phyloP scores from a whole-genome alignment of 164 flowering plant species.

The Magnolia officinalis region DNA sequence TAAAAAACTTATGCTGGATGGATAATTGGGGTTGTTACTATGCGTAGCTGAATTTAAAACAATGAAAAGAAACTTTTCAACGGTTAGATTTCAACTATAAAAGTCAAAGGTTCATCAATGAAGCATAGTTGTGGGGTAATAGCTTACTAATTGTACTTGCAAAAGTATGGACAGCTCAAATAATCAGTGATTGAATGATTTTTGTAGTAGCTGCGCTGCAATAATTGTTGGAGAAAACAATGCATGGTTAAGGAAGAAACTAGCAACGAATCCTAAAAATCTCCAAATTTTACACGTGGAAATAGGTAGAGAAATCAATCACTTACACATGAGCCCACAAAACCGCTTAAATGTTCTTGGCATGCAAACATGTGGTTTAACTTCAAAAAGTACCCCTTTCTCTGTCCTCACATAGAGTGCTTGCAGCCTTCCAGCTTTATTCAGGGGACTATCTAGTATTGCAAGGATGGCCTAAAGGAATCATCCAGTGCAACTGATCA shows the following conservation, averaged over 20 bases:
- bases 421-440: conserved; percentile 70
- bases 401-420: conserved; percentile 85
- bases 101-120: no score
- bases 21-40: no score
- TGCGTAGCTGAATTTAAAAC: no score
- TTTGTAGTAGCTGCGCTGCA: conserved; percentile 83
- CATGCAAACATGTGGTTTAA: conserved; percentile 87
- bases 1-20: no score
- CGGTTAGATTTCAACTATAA: no score
- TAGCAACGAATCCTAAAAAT: neutral
- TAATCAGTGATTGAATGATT: conserved; percentile 52
- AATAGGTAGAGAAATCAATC: neutral
- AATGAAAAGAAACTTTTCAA: no score
- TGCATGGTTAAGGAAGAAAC: neutral
- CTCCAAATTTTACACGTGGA: neutral
- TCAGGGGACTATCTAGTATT: conserved; percentile 77
- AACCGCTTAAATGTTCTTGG: conserved; percentile 91
- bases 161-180: no score
- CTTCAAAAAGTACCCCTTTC: conserved; percentile 80
- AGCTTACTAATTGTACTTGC: no score
- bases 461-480: conserved; percentile 65
- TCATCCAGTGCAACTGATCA: neutral
- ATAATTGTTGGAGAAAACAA: neutral
- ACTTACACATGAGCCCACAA: conserved; percentile 89
- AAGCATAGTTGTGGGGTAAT: no score